A percentile compares a stretch with the other conserved stretches of the same genome.
These are phyloP conservation scores for Choiromyces venosus DNA, from an alignment of 495 filamentous ascomycete species.

Conservation along the genomic window DNA sequence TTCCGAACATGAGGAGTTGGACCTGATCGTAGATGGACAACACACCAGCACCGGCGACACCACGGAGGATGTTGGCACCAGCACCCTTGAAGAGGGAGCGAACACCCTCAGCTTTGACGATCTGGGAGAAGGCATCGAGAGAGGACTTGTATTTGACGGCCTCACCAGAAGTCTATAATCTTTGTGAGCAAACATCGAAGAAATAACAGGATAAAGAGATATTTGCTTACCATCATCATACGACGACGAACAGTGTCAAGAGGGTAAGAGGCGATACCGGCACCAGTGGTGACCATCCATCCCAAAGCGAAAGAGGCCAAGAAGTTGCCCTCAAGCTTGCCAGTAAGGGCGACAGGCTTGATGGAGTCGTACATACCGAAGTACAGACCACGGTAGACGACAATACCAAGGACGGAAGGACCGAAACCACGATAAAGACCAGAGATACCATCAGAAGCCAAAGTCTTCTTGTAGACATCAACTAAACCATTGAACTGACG, in stretches of 20 bases:
- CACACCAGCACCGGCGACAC: conserved; percentile 99
- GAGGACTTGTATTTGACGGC: conserved; percentile 99
- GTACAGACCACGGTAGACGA: conserved; percentile 99
- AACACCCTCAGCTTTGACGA: conserved; percentile 93
- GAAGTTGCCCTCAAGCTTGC: conserved; percentile 94
- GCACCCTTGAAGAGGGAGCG: conserved; percentile 99
- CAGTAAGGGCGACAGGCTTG: conserved; percentile 95
- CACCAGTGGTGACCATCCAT: conserved; percentile 99
- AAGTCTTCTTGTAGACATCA: conserved; percentile 99
- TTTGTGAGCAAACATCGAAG: conserved; percentile 9
- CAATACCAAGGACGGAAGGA: conserved; percentile 95
- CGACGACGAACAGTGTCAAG: conserved; percentile 99
- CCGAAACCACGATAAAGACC: conserved; percentile 99
- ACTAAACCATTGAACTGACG: conserved; percentile 99
- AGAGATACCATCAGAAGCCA: conserved; percentile 92
- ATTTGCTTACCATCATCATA: conserved; percentile 91
- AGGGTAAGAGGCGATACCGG: conserved; percentile 99
- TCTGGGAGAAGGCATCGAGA: conserved; percentile 88
- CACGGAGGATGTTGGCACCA: conserved; percentile 99
- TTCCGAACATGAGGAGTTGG: conserved; percentile 97
- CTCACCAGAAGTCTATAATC: conserved; percentile 56
- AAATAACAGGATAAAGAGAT: not conserved
- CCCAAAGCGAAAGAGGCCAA: conserved; percentile 96
- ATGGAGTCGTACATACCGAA: conserved; percentile 99
- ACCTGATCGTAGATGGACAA: conserved; percentile 99